Evolutionary conservation across 441 rosid species (phyloP).

Genomic region (Viola pubescens): DNA sequence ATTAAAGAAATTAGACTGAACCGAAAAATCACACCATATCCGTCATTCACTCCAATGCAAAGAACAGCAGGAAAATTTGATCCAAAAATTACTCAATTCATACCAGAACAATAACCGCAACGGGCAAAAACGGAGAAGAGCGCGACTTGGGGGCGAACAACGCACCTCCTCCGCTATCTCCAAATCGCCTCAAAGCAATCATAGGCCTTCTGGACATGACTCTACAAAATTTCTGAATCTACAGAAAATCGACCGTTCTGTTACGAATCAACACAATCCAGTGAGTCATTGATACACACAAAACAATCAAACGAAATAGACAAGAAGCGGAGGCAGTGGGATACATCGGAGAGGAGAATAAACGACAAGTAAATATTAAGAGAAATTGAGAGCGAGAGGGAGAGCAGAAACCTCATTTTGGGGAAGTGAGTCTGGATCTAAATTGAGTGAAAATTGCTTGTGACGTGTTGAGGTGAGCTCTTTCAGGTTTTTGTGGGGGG

Average conservation of each 20-base stretch:
- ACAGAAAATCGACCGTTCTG: not conserved
- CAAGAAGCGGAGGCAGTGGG: no score
- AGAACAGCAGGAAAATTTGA: not conserved
- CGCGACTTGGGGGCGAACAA: conserved; percentile 24
- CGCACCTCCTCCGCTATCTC: conserved; percentile 21
- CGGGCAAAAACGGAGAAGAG: conserved; percentile 29
- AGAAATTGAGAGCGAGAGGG: no score
- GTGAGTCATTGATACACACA: no score
- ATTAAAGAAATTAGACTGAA: not conserved
- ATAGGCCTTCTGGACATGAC: conserved; percentile 40
- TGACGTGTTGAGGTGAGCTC: no score
- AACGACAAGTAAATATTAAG: no score
- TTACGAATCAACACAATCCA: not conserved
- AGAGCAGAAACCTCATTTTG: no score
- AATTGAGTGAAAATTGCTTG: no score
- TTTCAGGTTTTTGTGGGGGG: no score
- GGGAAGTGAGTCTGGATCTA: no score
- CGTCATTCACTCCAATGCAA: not conserved
- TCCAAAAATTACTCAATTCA: not conserved
- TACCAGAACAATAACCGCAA: conserved; percentile 33
- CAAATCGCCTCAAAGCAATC: conserved; percentile 31
- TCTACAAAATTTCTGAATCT: conserved; percentile 1
- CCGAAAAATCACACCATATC: not conserved
- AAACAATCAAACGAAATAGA: no score
- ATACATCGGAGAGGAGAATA: no score